Evolutionary conservation across 2,329 filamentous ascomycete genomes (phyloP).

Genomic region (Exophiala mesophila): DNA sequence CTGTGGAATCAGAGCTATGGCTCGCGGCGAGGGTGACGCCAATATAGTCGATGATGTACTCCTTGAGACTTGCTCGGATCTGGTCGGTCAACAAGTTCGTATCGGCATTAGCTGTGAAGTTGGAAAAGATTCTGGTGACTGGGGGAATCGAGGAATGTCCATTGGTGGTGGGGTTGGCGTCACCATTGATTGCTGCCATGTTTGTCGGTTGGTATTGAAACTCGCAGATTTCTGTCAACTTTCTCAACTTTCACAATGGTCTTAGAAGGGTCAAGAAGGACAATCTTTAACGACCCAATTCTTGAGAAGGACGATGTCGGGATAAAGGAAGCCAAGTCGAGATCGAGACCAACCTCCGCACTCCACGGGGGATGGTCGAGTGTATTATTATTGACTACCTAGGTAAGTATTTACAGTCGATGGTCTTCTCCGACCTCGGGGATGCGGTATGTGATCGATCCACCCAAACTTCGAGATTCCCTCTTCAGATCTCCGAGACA

Average conservation of each 20-base stretch:
- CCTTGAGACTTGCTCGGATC: constrained; percentile 19
- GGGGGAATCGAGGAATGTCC: constrained; percentile 1
- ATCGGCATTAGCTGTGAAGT: constrained; percentile 15
- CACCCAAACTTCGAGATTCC: background rate
- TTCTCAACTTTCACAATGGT: too few relatives aligned
- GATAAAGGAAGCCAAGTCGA: too few relatives aligned
- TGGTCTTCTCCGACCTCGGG: background rate
- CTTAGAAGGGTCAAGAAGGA: too few relatives aligned
- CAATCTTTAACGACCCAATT: too few relatives aligned
- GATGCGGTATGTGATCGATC: background rate
- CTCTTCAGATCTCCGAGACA: too few relatives aligned
- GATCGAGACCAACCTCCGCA: background rate
- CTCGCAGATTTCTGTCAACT: too few relatives aligned
- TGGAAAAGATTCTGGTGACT: constrained; percentile 18
- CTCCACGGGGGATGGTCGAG: too few relatives aligned
- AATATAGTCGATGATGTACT: constrained; percentile 25
- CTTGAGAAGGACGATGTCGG: too few relatives aligned
- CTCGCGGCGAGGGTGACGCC: constrained; percentile 23
- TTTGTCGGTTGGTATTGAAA: too few relatives aligned
- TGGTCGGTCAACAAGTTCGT: constrained; percentile 12
- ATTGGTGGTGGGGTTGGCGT: background rate
- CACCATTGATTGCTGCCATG: too few relatives aligned
- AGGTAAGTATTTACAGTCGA: too few relatives aligned
- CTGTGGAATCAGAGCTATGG: constrained; percentile 21
- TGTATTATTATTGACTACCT: background rate